phyloP scores from a whole-genome alignment of 2,329 filamentous ascomycete genomes.

The Colletotrichum aenigma region DNA sequence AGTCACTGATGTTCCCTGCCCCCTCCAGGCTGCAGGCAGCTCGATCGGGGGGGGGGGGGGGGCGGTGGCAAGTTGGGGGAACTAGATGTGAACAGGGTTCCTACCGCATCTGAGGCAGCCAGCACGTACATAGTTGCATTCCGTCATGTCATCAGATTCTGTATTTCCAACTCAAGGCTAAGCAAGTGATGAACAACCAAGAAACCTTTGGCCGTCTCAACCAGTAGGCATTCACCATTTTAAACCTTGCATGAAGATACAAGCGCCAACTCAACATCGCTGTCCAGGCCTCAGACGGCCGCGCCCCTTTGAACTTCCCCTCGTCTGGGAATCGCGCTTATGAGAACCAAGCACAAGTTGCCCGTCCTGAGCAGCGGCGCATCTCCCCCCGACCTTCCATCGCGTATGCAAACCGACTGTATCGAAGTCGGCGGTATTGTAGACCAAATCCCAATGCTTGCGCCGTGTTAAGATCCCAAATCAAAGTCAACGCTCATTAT shows the following conservation, averaged over 20 bases:
- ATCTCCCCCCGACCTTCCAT: background rate
- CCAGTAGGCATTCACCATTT: background rate
- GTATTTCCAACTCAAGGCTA: background rate
- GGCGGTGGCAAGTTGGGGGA: background rate
- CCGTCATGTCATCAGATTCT: background rate
- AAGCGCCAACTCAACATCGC: background rate
- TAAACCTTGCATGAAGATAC: background rate
- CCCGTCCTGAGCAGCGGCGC: background rate
- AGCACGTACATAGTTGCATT: background rate
- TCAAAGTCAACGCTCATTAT: conserved; percentile 13
- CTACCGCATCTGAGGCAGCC: background rate
- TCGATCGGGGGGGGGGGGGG: background rate
- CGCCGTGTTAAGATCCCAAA: conserved; percentile 7
- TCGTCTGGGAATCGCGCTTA: background rate
- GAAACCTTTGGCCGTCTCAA: background rate
- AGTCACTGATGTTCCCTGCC: background rate
- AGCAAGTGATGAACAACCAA: conserved; percentile 2
- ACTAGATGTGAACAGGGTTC: background rate
- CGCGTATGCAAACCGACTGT: background rate
- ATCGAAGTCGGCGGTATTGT: conserved; percentile 2
- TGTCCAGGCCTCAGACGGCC: background rate
- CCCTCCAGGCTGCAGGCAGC: background rate
- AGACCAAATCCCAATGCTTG: conserved; percentile 9
- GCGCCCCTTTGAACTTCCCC: background rate
- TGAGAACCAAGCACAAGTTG: background rate